Conservation (phyloP, 805 yeast species). For the Clavispora phyllophila region DNA sequence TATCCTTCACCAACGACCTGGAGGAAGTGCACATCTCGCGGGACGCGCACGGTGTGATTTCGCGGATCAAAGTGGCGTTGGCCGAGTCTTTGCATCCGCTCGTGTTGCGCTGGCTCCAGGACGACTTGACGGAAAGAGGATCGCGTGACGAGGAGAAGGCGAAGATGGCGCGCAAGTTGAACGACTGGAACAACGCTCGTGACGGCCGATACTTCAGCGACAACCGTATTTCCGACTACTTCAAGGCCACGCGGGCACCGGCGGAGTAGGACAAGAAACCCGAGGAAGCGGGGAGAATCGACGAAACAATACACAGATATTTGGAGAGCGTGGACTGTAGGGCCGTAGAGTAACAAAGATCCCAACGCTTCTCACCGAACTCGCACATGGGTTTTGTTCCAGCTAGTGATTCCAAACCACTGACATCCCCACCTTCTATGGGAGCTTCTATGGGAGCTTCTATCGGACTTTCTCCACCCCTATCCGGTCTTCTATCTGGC, state of each 20-base stretch:
- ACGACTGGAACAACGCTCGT: conserved; percentile 51
- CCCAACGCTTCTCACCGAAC: too few species aligned
- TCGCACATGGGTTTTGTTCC: too few species aligned
- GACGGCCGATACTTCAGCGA: conserved; percentile 36
- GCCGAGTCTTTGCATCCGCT: conserved; percentile 64
- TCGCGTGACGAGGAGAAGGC: conserved; percentile 42
- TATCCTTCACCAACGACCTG: conserved; percentile 27
- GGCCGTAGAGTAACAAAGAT: too few species aligned
- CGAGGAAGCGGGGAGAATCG: too few species aligned
- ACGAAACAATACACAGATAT: too few species aligned
- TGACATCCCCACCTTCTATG: too few species aligned
- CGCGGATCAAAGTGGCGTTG: conserved; percentile 32
- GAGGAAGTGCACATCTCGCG: conserved; percentile 19
- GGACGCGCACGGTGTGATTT: conserved; percentile 19
- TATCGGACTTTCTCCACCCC: too few species aligned
- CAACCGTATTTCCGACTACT: conserved; percentile 43
- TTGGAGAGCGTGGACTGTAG: too few species aligned
- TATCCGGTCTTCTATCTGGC: too few species aligned
- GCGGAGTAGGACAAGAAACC: neutral
- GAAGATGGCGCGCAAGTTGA: conserved; percentile 37
- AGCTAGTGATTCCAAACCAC: too few species aligned
- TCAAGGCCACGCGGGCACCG: conserved; percentile 42
- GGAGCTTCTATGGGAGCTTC: too few species aligned
- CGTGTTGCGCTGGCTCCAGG: conserved; percentile 61
- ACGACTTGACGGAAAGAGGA: conserved; percentile 52